Evolutionary conservation across 257 asterid genomes (phyloP).

Genomic region (Salvia miltiorrhiza): DNA sequence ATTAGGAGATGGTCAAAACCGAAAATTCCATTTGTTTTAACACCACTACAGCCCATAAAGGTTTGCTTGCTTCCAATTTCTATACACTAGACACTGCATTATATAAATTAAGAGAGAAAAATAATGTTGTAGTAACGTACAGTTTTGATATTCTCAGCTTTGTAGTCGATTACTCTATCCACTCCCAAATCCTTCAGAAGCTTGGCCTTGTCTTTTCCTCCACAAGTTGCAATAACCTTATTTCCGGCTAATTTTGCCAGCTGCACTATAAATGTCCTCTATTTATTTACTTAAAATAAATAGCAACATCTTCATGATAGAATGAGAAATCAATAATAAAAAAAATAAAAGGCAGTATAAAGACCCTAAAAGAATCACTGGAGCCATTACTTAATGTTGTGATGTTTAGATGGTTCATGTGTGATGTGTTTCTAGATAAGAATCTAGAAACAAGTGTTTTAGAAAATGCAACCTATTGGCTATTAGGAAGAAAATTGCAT

Average conservation of each 20-base stretch:
- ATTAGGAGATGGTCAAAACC: neutral
- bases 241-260: constrained; percentile 94
- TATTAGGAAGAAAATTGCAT: neutral
- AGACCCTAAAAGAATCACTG: constrained; percentile 1
- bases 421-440: neutral
- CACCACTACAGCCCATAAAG: neutral
- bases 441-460: neutral
- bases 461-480: neutral
- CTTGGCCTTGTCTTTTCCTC: constrained; percentile 83
- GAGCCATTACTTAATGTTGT: neutral
- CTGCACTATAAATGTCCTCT: constrained; percentile 41
- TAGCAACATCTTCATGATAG: neutral
- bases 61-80: constrained; percentile 13
- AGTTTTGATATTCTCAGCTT: constrained; percentile 62
- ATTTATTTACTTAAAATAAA: constrained; percentile 2
- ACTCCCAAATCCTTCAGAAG: constrained; percentile 85
- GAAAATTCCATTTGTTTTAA: constrained; percentile 3
- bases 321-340: neutral
- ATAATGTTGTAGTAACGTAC: constrained; percentile 37
- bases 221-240: constrained; percentile 89
- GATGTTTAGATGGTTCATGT: neutral
- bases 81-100: constrained; percentile 2
- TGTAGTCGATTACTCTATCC: constrained; percentile 93
- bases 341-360: neutral
- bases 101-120: neutral